Evolutionary conservation across 352 stramenopile species (phyloP).

Genomic region (Pythium insidiosum): DNA sequence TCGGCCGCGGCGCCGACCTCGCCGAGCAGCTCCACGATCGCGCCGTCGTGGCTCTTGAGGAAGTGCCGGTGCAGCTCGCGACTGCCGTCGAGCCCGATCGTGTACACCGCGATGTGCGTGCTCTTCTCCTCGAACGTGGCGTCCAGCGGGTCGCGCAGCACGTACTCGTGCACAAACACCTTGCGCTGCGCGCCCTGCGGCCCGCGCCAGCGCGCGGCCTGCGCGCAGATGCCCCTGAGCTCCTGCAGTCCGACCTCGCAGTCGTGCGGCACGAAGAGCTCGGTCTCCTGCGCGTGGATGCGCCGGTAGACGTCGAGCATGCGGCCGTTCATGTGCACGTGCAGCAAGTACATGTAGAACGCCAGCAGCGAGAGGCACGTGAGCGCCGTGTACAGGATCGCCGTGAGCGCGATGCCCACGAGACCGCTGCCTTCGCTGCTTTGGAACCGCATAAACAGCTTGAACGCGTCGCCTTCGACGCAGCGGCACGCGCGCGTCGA

Average conservation of each 20-base stretch:
- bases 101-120: constrained; percentile 79
- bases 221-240: constrained; percentile 50
- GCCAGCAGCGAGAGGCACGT: constrained; percentile 40
- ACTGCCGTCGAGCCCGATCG: constrained; percentile 41
- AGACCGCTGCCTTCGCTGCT: constrained; percentile 66
- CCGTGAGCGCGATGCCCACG: constrained; percentile 65
- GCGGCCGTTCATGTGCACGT: constrained; percentile 86
- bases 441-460: constrained; percentile 79
- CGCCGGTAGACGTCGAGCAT: constrained; percentile 86
- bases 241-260: constrained; percentile 75
- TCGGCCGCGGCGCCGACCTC: constrained; percentile 27
- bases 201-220: constrained; percentile 56
- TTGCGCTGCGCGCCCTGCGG: constrained; percentile 50
- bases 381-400: constrained; percentile 67
- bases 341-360: constrained; percentile 77
- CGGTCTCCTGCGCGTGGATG: constrained; percentile 53
- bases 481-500: constrained; percentile 38
- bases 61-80: constrained; percentile 83
- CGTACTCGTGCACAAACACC: constrained; percentile 80
- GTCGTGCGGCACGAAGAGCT: constrained; percentile 87
- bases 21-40: constrained; percentile 84
- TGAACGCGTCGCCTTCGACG: constrained; percentile 84
- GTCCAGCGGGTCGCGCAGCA: constrained; percentile 63
- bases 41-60: constrained; percentile 71
- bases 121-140: constrained; percentile 51